phyloP scores from a whole-genome alignment of 192 early-diverging fungal genomes.

The Backusella luteola region DNA sequence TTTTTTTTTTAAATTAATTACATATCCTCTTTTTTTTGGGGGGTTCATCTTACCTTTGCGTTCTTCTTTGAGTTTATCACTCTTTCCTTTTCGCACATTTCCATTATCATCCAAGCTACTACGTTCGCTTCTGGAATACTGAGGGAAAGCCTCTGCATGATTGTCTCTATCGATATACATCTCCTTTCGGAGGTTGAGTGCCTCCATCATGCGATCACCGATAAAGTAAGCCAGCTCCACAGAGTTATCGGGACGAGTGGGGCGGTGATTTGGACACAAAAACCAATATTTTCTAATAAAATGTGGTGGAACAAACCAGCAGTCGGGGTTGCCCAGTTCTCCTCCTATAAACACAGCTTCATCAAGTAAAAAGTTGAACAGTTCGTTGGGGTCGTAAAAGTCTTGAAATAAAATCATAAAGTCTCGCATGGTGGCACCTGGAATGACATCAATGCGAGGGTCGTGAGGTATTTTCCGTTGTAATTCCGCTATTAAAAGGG shows the following conservation, averaged over 20 bases:
- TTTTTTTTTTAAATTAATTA: background rate
- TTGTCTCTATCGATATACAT: conserved; percentile 26
- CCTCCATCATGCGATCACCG: conserved; percentile 11
- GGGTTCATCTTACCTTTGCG: background rate
- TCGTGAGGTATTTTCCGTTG: conserved; percentile 27
- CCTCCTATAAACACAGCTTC: conserved; percentile 26
- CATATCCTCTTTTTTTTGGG: no score
- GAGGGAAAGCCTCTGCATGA: conserved; percentile 13
- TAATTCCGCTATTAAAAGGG: background rate
- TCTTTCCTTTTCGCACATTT: background rate
- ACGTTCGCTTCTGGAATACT: background rate
- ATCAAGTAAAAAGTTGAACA: conserved; percentile 24
- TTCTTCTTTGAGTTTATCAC: background rate
- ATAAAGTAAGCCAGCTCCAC: conserved; percentile 21
- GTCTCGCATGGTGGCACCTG: conserved; percentile 32
- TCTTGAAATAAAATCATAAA: conserved; percentile 38
- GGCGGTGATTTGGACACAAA: conserved; percentile 23
- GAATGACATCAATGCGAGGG: conserved; percentile 35
- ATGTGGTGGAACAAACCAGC: conserved; percentile 31
- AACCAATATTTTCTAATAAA: conserved; percentile 33
- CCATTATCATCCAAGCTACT: background rate
- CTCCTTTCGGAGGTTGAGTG: conserved; percentile 19
- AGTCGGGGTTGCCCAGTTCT: conserved; percentile 27
- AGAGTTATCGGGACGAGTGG: conserved; percentile 25
- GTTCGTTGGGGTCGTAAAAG: conserved; percentile 27